Evolutionary conservation across 2,329 filamentous ascomycete species (phyloP).

Genomic region (Didymella keratinophila): DNA sequence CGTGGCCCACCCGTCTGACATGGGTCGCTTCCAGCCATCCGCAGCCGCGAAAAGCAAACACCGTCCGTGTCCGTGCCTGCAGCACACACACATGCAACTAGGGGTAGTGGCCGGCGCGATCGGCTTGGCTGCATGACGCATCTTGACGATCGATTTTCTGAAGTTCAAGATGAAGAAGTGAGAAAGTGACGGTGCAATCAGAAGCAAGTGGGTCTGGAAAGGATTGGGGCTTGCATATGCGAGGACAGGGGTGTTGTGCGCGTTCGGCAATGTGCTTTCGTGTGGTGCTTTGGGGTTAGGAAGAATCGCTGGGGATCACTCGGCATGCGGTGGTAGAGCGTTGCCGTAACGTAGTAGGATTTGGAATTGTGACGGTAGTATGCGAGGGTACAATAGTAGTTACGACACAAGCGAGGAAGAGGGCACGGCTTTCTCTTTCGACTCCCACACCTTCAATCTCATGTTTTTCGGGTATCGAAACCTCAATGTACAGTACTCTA

Average conservation of each 20-base stretch:
- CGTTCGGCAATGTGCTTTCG: background rate
- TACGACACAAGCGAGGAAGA: background rate
- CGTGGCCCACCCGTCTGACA: background rate
- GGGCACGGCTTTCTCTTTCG: background rate
- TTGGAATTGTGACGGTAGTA: too few relatives aligned
- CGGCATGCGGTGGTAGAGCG: background rate
- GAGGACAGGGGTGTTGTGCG: background rate
- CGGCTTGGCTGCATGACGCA: conserved; percentile 1
- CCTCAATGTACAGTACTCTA: background rate
- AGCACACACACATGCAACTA: background rate
- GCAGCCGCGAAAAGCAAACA: background rate
- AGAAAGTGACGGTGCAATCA: conserved; percentile 10
- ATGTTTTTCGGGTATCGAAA: conserved; percentile 1
- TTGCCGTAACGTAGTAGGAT: too few relatives aligned
- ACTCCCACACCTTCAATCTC: background rate
- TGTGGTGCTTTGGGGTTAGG: background rate
- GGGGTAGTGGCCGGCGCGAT: conserved; percentile 1
- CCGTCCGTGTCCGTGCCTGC: background rate
- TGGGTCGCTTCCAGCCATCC: background rate
- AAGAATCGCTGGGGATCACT: background rate
- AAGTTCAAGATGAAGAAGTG: background rate
- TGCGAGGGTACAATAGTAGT: too few relatives aligned
- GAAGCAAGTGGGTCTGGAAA: background rate
- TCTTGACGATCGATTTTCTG: background rate
- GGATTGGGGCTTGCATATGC: background rate